These are phyloP conservation scores for Erucastrum elatum DNA, from an alignment of 345 rosid genomes.

Conservation along the genomic window DNA sequence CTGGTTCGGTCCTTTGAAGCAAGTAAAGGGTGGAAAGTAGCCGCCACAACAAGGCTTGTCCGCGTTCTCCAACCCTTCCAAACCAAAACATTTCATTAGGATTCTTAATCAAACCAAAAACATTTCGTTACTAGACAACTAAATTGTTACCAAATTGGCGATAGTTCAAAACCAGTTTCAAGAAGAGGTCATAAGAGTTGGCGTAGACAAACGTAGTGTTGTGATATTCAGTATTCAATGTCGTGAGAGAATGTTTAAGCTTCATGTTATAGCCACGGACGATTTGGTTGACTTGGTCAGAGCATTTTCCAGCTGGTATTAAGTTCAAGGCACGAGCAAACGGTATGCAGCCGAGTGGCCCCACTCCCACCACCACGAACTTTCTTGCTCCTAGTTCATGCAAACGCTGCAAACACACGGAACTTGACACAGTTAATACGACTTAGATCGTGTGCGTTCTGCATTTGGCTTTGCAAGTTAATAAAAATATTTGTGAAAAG, in stretches of 20 bases:
- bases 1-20: constrained; percentile 35
- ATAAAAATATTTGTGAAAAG: not conserved
- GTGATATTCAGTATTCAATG: constrained; percentile 37
- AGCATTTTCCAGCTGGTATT: constrained; percentile 48
- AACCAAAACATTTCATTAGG: constrained; percentile 8
- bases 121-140: not conserved
- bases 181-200: constrained; percentile 48
- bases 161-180: constrained; percentile 43
- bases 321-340: constrained; percentile 51
- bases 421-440: not conserved
- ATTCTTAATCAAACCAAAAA: not conserved
- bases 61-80: constrained; percentile 51
- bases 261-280: constrained; percentile 48
- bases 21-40: constrained; percentile 55
- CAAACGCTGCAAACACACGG: constrained; percentile 38
- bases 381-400: constrained; percentile 55
- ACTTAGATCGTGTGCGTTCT: not conserved
- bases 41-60: constrained; percentile 54
- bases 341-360: constrained; percentile 77
- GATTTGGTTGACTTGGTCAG: constrained; percentile 44
- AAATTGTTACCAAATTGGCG: constrained; percentile 45
- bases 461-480: not conserved
- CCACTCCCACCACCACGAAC: constrained; percentile 50
- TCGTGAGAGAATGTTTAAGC: constrained; percentile 35
- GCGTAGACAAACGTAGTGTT: constrained; percentile 51